phyloP scores from a whole-genome alignment of 805 yeast species.

The Barnettozyma vustinii region DNA sequence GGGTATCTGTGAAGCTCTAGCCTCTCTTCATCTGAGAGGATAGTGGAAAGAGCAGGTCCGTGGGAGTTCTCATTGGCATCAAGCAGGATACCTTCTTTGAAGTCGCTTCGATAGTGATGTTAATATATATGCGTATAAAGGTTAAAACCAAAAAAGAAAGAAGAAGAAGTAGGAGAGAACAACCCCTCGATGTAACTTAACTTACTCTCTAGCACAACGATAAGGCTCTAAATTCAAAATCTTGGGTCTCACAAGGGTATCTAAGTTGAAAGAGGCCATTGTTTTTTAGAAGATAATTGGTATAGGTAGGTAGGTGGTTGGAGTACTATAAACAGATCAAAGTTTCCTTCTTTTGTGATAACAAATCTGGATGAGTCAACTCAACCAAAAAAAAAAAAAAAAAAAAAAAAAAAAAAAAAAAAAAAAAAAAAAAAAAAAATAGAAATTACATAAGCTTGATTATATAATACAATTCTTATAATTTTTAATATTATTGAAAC shows the following conservation, averaged over 20 bases:
- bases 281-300: too few relatives aligned
- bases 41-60: constrained; percentile 65
- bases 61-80: constrained; percentile 97
- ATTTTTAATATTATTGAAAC: too few relatives aligned
- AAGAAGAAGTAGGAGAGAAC: too few relatives aligned
- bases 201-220: constrained; percentile 86
- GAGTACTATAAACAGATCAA: neutral
- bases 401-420: too few relatives aligned
- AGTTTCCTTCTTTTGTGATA: neutral
- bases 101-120: constrained; percentile 43
- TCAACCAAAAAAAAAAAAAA: too few relatives aligned
- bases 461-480: too few relatives aligned
- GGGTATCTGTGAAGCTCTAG: constrained; percentile 86
- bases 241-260: constrained; percentile 74
- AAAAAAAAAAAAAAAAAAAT: too few relatives aligned
- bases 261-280: constrained; percentile 44
- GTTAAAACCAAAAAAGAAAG: too few relatives aligned
- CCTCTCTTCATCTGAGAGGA: constrained; percentile 38
- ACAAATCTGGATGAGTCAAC: neutral
- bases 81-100: constrained; percentile 76
- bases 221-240: constrained; percentile 82
- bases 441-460: neutral
- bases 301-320: neutral
- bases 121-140: neutral
- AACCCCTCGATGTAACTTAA: too few relatives aligned